Evolutionary conservation across 306 rosid species (phyloP).

Genomic region (Boehmeria nivea): DNA sequence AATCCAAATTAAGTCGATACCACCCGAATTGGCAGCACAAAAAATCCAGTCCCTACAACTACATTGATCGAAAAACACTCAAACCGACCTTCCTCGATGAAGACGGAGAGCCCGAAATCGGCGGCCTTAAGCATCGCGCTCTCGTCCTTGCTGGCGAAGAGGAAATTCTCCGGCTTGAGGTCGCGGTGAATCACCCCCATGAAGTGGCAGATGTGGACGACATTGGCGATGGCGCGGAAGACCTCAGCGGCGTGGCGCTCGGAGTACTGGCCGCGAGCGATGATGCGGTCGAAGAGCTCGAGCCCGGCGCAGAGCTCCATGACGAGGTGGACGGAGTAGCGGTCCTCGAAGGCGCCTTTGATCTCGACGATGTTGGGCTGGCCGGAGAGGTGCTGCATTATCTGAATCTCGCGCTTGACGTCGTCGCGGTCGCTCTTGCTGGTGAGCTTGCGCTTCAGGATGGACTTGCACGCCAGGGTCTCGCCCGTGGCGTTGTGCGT

Average conservation of each 20-base stretch:
- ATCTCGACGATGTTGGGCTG: slow-evolving; percentile 79
- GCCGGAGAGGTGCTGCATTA: slow-evolving; percentile 87
- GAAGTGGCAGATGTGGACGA: slow-evolving; percentile 76
- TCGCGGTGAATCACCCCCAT: slow-evolving; percentile 95
- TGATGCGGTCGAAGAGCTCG: slow-evolving; percentile 81
- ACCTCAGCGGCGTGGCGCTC: slow-evolving; percentile 74
- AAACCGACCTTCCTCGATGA: slow-evolving; percentile 68
- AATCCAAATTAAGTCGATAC: too few relatives aligned
- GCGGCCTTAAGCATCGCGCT: slow-evolving; percentile 74
- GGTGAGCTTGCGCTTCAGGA: slow-evolving; percentile 71
- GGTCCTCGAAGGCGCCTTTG: slow-evolving; percentile 74
- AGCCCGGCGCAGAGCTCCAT: slow-evolving; percentile 97
- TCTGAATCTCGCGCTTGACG: slow-evolving; percentile 78
- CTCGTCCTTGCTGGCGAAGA: slow-evolving; percentile 61
- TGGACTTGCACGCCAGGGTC: slow-evolving; percentile 74
- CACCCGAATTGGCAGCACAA: background rate
- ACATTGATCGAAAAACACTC: background rate
- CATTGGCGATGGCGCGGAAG: slow-evolving; percentile 66
- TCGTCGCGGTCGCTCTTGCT: slow-evolving; percentile 61
- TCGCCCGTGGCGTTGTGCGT: slow-evolving; percentile 59
- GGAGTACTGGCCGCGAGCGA: slow-evolving; percentile 73
- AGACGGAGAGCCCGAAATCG: slow-evolving; percentile 90
- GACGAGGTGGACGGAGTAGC: slow-evolving; percentile 69
- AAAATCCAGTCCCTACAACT: background rate
- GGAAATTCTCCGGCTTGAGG: slow-evolving; percentile 90